Evolutionary conservation across 2,329 filamentous ascomycete genomes (phyloP), one percentile per base, ranked within the genome.

Genomic region (Fusarium mundagurra): DNA sequence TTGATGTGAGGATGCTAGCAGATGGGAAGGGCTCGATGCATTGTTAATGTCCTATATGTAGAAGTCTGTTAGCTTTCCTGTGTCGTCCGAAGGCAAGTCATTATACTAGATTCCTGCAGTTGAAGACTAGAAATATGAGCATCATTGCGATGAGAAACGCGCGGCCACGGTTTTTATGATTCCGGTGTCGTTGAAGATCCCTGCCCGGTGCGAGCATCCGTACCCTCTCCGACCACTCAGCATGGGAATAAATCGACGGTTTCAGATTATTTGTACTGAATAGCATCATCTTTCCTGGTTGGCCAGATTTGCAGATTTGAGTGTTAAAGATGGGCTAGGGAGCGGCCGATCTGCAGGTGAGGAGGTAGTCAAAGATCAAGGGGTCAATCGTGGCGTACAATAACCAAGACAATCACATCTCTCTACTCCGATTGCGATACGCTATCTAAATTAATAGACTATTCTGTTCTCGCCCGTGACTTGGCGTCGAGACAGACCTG

Each of bases 151-250:
- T 5, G 4, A 69, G 27, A 9, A 69, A 69, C 9, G 45, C 10
- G 13, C 67, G 67, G 22, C 67, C 67, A 5, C 67, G 67, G 24
- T 47, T 58, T 9, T 36, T 48, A 6, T 69, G 57, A 6, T 27
- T 39, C 6, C 36, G 39, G 27, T 33, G 24, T 10, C 44, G 67
- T 20, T 68, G 67, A 22, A 68, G 31, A 3, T 41, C 27, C 16
- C 50, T 62, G 12, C 50, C 57, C 20, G 34, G 67, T 29, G 65
- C 50, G 22, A 62, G 31, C 50, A 69, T 63, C 24, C 48, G 62
- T 20, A 55, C 64, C 13, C 44, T 55, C 29, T 48, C 64, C 13
- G 27, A 33, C 38, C 39, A n/a, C n/a, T 54, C 34, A 33, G 43
- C 24, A 27, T 29, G 38, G 24, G 20, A 34, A 39, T 41, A 41